Base-by-base conservation (phyloP, 345 rosid genomes). In the Reutealis trisperma region DNA sequence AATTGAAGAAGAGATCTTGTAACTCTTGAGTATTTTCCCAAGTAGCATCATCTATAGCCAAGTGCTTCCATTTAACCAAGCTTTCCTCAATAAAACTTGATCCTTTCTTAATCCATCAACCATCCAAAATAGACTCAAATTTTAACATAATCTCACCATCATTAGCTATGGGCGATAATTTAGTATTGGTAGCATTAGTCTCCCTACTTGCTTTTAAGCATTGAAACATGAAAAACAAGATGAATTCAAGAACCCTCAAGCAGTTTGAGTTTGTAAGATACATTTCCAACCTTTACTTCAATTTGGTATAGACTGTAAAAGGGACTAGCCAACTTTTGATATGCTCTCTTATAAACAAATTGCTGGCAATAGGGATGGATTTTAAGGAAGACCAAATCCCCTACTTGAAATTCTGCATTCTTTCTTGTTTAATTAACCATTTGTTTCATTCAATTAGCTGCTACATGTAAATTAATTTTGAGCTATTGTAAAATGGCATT, bases 391-490 rank as follows among this genome's bases (percentile, higher is more conserved):
- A 72, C 65, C 10, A 2, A 8, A 22, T 72, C 75, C 0, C 12
- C 52, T 0, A 72, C 21, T 0, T 30, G 4, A 24, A 55, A 72
- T 0, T 72, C 18, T 9, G 32, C 1, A 3, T 54, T 30, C 8
- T 5, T 0, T 0, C 12, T 0, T n/a, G 37, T 58, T 0, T 15
- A 2, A 57, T 72, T 21, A 0, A 11, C 75, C 0, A 2, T 3
- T 21, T 72, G 52, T 7, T 37, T 59, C 51, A 72, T 57, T 0
- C 13, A 7, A 13, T 72, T 55, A n/a, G 16, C 16, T 0, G 75
- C 4, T 10, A 30, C 12, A 1, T 1, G 5, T 4, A 54, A 11
- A 57, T 37, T 55, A 11, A 0, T 15, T 1, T 57, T 58, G 2
- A 57, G 63, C 0, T 72, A 8, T 4, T 21, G 9, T 1, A 72